Evolutionary conservation across 2,329 filamentous ascomycete genomes (phyloP), one percentile per base, ranked within the genome.

Genomic region (Penicillium sp.): DNA sequence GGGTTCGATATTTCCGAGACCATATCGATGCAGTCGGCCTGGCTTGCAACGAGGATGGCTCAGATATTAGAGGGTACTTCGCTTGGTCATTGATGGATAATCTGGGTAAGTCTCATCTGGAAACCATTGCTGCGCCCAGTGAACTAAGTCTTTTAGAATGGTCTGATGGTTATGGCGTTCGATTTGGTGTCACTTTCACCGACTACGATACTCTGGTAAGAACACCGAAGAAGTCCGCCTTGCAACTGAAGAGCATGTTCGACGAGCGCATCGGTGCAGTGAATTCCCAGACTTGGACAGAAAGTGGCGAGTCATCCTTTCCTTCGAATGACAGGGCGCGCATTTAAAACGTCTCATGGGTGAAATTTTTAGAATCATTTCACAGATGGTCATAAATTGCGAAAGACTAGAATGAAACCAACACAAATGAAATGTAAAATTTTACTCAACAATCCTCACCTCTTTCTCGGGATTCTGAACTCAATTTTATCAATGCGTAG

Each of bases 11-110:
- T 42, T 74, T 76, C 46, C 59, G 65, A 12, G 64, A 71, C 18
- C 73, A 76, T 26, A 54, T 76, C 1, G 70, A 76, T 34, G 66
- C 74, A 0, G 69, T 76, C 33, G 68, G 61, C 9, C 56, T 56
- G 47, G 61, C 71, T 6, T 57, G 62, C 26, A 53, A 53, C 15
- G 52, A 65, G 36, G 64, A 66, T 41, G 47, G 49, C 21, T 55
- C 60, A 28, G 52, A 59, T 28, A 61, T 70, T 18, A 52, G 52
- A 23, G 67, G 66, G 3, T 70, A 70, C 52, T 70, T 68, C 64
- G 67, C 65, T 9, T 70, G 67, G 67, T 67, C 64, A 6, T 53
- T 70, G 52, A 58, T 70, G 53, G 61, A 70, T 45, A 69, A 69
- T 49, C 45, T 72, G 34, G 71, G 68, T 70, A 60, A 49, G 65